phyloP scores from a whole-genome alignment of 73 alveolate species.

The Tetrahymena malaccensis region DNA sequence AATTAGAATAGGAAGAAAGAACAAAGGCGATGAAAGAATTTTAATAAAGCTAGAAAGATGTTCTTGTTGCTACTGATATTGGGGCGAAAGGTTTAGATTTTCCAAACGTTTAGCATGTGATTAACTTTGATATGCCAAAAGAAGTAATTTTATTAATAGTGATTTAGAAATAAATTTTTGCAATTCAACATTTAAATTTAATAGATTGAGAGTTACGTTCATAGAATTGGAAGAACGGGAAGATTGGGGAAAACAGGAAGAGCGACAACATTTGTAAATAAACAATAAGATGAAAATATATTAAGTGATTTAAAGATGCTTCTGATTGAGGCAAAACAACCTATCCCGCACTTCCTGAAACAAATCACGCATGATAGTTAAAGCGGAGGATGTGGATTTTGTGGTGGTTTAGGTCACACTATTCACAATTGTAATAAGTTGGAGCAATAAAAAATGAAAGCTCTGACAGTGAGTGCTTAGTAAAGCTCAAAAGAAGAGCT shows the following conservation, averaged over 20 bases:
- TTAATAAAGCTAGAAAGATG: constrained; percentile 57
- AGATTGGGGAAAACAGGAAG: constrained; percentile 39
- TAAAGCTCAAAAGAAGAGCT: background rate
- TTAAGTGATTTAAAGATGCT: constrained; percentile 22
- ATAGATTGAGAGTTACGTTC: constrained; percentile 47
- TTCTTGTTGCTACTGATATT: constrained; percentile 82
- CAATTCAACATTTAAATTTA: background rate
- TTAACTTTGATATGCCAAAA: constrained; percentile 84
- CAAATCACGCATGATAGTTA: constrained; percentile 20
- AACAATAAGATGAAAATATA: constrained; percentile 28
- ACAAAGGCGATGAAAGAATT: constrained; percentile 53
- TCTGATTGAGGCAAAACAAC: constrained; percentile 16
- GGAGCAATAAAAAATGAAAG: constrained; percentile 36
- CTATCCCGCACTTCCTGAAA: background rate
- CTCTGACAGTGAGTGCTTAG: background rate
- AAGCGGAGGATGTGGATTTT: constrained; percentile 38
- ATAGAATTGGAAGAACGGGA: constrained; percentile 53
- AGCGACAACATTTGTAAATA: constrained; percentile 40
- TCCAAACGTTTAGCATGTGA: constrained; percentile 69
- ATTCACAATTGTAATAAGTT: constrained; percentile 35
- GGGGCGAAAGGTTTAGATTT: constrained; percentile 83
- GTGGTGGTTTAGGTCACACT: constrained; percentile 44
- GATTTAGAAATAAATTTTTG: background rate
- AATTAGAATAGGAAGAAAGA: constrained; percentile 53
- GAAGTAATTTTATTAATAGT: constrained; percentile 14